These are phyloP conservation scores for Hermanozyma aechmeae DNA, from an alignment of 805 yeast genomes.

Conservation along the genomic window DNA sequence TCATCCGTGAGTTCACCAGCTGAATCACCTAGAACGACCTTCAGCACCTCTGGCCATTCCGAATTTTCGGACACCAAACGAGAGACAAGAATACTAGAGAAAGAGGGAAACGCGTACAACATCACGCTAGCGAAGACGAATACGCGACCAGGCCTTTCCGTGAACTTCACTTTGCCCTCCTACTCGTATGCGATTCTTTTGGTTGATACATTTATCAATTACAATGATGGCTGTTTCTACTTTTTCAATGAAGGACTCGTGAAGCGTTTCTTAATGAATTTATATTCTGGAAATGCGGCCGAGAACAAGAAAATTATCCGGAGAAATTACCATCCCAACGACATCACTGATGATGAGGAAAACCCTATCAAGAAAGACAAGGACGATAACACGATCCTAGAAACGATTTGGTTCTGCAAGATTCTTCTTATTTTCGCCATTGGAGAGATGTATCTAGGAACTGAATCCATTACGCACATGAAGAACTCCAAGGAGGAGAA, in stretches of 20 bases:
- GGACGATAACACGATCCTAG: conserved; percentile 51
- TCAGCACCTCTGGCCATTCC: conserved; percentile 4
- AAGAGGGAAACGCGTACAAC: conserved; percentile 69
- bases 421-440: conserved; percentile 63
- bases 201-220: conserved; percentile 68
- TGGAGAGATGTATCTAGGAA: conserved; percentile 78
- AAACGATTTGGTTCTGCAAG: conserved; percentile 77
- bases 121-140: conserved; percentile 61
- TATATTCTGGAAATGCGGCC: conserved; percentile 43
- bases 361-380: conserved; percentile 33
- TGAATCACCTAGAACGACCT: conserved; percentile 3
- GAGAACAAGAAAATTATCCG: conserved; percentile 30
- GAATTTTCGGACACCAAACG: conserved; percentile 12
- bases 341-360: conserved; percentile 23
- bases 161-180: conserved; percentile 65
- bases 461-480: conserved; percentile 57
- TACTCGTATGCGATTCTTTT: conserved; percentile 67
- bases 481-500: conserved; percentile 20
- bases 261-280: conserved; percentile 52
- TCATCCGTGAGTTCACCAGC: conserved; percentile 8
- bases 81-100: conserved; percentile 54
- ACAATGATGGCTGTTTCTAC: conserved; percentile 78
- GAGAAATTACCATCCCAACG: conserved; percentile 18
- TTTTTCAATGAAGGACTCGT: conserved; percentile 78
- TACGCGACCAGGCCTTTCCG: conserved; percentile 58